Percentiles rank a stretch among this genome's conserved stretches.
Conservation (phyloP, 768 basidiomycete genomes). For the Hortiboletus flavorubellus region DNA sequence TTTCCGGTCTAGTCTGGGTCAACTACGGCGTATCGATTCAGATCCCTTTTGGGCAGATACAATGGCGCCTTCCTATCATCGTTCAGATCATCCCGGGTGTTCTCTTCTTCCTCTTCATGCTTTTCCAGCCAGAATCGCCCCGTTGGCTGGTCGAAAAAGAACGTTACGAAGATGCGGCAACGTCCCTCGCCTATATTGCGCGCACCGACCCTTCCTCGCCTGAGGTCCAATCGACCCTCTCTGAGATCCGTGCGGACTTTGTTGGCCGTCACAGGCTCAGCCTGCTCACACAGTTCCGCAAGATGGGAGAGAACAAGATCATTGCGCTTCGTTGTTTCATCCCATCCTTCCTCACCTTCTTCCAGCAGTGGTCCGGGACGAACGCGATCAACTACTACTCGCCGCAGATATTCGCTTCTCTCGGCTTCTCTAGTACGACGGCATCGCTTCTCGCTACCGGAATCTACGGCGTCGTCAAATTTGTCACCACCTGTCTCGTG, state of each 20-base stretch:
- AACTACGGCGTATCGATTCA: slow-evolving; percentile 32
- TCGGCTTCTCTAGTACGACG: slow-evolving; percentile 33
- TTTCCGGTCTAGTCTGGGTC: slow-evolving; percentile 31
- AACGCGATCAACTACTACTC: slow-evolving; percentile 42
- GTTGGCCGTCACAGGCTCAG: slow-evolving; percentile 28
- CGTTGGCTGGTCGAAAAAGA: slow-evolving; percentile 39
- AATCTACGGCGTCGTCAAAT: slow-evolving; percentile 41
- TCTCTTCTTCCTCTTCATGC: slow-evolving; percentile 35
- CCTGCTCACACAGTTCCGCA: slow-evolving; percentile 27
- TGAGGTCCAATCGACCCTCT: slow-evolving; percentile 29
- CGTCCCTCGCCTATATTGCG: slow-evolving; percentile 30
- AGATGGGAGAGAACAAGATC: slow-evolving; percentile 33
- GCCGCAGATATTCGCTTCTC: slow-evolving; percentile 34
- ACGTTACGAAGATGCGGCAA: slow-evolving; percentile 33
- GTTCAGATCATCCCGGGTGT: slow-evolving; percentile 39
- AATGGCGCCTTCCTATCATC: slow-evolving; percentile 39
- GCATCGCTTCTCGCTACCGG: slow-evolving; percentile 39
- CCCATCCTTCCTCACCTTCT: slow-evolving; percentile 32
- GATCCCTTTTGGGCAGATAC: slow-evolving; percentile 25
- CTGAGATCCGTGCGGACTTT: slow-evolving; percentile 36
- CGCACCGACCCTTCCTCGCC: slow-evolving; percentile 24
- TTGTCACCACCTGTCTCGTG: slow-evolving; percentile 27
- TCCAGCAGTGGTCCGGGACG: slow-evolving; percentile 41
- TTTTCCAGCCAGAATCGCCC: slow-evolving; percentile 40
- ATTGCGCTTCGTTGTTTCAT: slow-evolving; percentile 32